A percentile compares a stretch with the other conserved stretches of the same genome.
These are phyloP conservation scores for Golubevia sp. DNA, from an alignment of 1,284 basidiomycete genomes.

Conservation along the genomic window DNA sequence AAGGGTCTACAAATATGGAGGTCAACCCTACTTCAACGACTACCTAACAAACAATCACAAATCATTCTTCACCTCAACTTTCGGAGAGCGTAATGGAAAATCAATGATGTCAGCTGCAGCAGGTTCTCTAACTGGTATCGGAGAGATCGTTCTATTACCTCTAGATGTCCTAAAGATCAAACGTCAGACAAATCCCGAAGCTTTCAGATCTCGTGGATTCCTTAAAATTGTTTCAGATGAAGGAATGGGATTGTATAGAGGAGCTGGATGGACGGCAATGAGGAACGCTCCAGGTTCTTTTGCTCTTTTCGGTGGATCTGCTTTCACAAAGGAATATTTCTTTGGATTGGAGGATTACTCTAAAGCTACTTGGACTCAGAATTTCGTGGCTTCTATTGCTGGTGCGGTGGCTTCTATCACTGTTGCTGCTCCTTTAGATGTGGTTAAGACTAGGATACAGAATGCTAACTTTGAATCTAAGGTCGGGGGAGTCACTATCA, in stretches of 20 bases:
- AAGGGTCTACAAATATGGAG: slow-evolving; percentile 79
- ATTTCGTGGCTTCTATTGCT: slow-evolving; percentile 76
- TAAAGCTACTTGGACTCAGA: slow-evolving; percentile 91
- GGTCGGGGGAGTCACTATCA: slow-evolving; percentile 79
- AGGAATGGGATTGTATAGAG: slow-evolving; percentile 84
- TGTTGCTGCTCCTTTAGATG: slow-evolving; percentile 92
- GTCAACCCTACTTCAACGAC: slow-evolving; percentile 97
- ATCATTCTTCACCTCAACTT: slow-evolving; percentile 75
- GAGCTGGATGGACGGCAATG: slow-evolving; percentile 99
- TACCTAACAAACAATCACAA: slow-evolving; percentile 79
- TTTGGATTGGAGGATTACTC: slow-evolving; percentile 88
- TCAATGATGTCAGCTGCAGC: slow-evolving; percentile 94
- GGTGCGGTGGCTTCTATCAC: slow-evolving; percentile 95
- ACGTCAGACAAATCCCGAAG: slow-evolving; percentile 65
- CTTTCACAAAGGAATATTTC: slow-evolving; percentile 89
- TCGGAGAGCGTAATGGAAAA: slow-evolving; percentile 95
- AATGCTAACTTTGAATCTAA: slow-evolving; percentile 96
- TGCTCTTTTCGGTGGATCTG: slow-evolving; percentile 88
- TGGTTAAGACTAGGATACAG: slow-evolving; percentile 83
- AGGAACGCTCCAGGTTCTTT: slow-evolving; percentile 95
- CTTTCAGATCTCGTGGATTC: slow-evolving; percentile 70
- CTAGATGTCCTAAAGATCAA: slow-evolving; percentile 98
- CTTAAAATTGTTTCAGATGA: slow-evolving; percentile 89
- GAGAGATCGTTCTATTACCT: slow-evolving; percentile 92
- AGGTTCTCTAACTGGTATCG: slow-evolving; percentile 86